Evolutionary conservation across 73 alveolate species (phyloP).

Genomic region (Effrenium voratum): DNA sequence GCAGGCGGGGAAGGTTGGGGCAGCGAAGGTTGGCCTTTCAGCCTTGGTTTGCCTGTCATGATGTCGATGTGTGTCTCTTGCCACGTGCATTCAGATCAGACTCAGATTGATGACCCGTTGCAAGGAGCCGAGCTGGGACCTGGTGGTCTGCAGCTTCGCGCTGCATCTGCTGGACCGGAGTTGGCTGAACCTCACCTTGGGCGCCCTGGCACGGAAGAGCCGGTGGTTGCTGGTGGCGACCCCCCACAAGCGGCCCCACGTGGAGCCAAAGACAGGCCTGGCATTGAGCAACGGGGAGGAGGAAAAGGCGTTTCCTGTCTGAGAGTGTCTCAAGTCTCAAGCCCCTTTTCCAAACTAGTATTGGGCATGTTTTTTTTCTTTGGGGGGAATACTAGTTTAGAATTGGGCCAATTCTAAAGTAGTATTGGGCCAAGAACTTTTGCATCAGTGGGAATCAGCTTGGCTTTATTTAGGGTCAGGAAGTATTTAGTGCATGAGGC

Average conservation of each 20-base stretch:
- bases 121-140: slow-evolving; percentile 36
- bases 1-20: neutral
- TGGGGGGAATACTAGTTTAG: no score
- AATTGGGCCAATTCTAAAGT: no score
- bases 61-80: no score
- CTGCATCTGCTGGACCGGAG: slow-evolving; percentile 47
- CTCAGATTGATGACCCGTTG: neutral
- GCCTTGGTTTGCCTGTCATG: neutral
- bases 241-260: slow-evolving; percentile 50
- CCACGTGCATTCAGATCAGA: neutral
- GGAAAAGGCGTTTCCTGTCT: neutral
- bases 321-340: neutral
- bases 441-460: no score
- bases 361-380: no score
- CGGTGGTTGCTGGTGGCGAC: slow-evolving; percentile 48
- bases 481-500: no score
- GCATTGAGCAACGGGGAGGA: no score
- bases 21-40: neutral
- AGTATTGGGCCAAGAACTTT: no score
- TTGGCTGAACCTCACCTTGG: slow-evolving; percentile 5
- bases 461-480: no score
- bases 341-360: no score
- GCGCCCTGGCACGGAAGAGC: slow-evolving; percentile 13
- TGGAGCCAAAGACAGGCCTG: neutral
- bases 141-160: slow-evolving; percentile 59